Evolutionary conservation across 2,329 filamentous ascomycete genomes (phyloP).

Genomic region (Zalaria sp.): DNA sequence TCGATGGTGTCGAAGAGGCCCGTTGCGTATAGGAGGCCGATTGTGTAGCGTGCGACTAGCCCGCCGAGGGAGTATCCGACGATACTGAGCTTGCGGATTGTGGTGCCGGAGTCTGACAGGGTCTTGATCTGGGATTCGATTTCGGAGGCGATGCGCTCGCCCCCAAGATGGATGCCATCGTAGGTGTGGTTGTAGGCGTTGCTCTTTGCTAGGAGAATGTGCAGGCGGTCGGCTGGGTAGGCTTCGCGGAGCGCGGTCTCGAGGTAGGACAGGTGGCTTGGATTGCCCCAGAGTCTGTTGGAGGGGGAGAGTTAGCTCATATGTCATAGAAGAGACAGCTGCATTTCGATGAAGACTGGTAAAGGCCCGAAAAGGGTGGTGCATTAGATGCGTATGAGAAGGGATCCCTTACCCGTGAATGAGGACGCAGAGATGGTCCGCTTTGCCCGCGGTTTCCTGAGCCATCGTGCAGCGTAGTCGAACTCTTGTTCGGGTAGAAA

Average conservation of each 20-base stretch:
- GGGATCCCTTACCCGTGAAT: conserved; percentile 50
- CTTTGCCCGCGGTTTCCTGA: conserved; percentile 15
- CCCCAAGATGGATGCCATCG: conserved; percentile 55
- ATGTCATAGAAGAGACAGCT: no score
- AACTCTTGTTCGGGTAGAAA: no score
- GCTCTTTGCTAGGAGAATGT: conserved; percentile 57
- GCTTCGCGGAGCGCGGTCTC: conserved; percentile 49
- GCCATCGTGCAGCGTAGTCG: not conserved
- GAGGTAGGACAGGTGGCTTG: conserved; percentile 55
- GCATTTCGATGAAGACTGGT: no score
- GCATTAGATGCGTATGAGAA: no score
- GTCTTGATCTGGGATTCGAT: conserved; percentile 44
- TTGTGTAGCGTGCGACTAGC: conserved; percentile 70
- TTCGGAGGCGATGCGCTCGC: conserved; percentile 50
- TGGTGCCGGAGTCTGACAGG: conserved; percentile 46
- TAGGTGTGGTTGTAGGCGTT: conserved; percentile 59
- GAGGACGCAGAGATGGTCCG: conserved; percentile 62
- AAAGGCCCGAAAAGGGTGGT: no score
- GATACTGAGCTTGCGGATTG: conserved; percentile 70
- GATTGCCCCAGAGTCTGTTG: conserved; percentile 63
- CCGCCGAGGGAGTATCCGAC: conserved; percentile 85
- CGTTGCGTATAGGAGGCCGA: conserved; percentile 70
- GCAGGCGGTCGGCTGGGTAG: conserved; percentile 47
- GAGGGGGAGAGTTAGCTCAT: not conserved
- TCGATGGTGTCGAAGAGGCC: conserved; percentile 66